A percentile compares a stretch with the other conserved stretches of the same genome.
phyloP scores from a whole-genome alignment of 1,284 basidiomycete genomes.

The Agroathelia rolfsii region DNA sequence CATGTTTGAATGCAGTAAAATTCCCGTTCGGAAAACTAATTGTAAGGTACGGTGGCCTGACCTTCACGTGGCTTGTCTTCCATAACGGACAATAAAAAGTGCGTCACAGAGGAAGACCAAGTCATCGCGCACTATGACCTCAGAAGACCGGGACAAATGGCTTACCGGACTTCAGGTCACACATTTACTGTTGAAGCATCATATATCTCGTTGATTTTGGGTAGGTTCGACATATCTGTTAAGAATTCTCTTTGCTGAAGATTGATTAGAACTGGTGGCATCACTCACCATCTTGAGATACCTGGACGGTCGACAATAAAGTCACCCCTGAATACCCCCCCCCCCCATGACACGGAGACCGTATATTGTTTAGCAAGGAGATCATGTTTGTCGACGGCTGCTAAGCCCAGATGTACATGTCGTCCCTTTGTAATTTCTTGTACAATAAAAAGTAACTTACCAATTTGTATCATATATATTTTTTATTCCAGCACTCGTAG shows the following conservation, averaged over 20 bases:
- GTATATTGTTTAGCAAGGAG: too few species aligned
- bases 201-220: conserved; percentile 43
- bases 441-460: too few species aligned
- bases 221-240: conserved; percentile 25
- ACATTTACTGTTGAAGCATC: conserved; percentile 51
- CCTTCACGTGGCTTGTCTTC: too few species aligned
- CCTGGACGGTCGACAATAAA: too few species aligned
- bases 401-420: too few species aligned
- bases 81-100: conserved; percentile 29
- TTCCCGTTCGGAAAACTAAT: conserved; percentile 1
- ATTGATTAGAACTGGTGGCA: conserved; percentile 42
- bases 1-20: conserved; percentile 11
- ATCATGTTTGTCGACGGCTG: too few species aligned
- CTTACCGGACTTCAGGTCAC: conserved; percentile 56
- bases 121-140: conserved; percentile 54
- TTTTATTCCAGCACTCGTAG: too few species aligned
- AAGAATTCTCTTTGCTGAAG: conserved; percentile 8
- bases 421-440: too few species aligned
- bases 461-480: too few species aligned
- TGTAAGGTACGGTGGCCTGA: conserved; percentile 8
- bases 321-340: too few species aligned
- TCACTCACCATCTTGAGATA: conserved; percentile 60
- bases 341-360: too few species aligned
- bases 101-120: conserved; percentile 40
- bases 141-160: conserved; percentile 37